phyloP scores from a whole-genome alignment of 2,329 filamentous ascomycete species.

The Didymella glomerata region DNA sequence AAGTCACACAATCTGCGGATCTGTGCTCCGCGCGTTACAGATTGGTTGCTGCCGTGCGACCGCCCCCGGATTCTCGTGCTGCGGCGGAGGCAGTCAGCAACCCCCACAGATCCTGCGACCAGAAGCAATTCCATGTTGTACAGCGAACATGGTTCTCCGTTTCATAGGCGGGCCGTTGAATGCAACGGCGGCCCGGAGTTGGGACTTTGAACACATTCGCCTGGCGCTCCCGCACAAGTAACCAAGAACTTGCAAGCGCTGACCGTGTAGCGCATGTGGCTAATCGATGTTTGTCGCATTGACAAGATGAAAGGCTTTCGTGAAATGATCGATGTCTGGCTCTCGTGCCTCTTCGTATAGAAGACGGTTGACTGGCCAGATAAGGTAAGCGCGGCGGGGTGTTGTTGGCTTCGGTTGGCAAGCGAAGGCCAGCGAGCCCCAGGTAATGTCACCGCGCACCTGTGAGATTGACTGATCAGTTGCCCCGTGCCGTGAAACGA shows the following conservation, averaged over 20 bases:
- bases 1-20: background rate
- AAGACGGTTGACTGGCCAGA: conserved; percentile 8
- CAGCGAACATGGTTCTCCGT: conserved; percentile 5
- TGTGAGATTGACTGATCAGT: conserved; percentile 9
- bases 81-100: background rate
- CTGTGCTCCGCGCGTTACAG: background rate
- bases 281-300: background rate
- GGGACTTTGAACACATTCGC: conserved; percentile 4
- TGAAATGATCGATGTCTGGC: conserved; percentile 1
- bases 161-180: conserved; percentile 17
- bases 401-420: conserved; percentile 31
- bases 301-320: background rate
- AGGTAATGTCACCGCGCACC: conserved; percentile 9
- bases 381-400: conserved; percentile 12
- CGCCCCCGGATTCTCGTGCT: conserved; percentile 9
- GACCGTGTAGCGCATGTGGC: background rate
- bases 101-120: conserved; percentile 12
- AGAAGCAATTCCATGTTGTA: conserved; percentile 5
- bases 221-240: conserved; percentile 2
- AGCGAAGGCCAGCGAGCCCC: conserved; percentile 26
- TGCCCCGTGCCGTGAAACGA: conserved; percentile 17
- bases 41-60: conserved; percentile 14
- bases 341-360: conserved; percentile 5
- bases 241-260: background rate
- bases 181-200: conserved; percentile 16